Evolutionary conservation across 306 rosid species (phyloP), one percentile per base, ranked within the genome.

Genomic region (Gastrolobium villosum): DNA sequence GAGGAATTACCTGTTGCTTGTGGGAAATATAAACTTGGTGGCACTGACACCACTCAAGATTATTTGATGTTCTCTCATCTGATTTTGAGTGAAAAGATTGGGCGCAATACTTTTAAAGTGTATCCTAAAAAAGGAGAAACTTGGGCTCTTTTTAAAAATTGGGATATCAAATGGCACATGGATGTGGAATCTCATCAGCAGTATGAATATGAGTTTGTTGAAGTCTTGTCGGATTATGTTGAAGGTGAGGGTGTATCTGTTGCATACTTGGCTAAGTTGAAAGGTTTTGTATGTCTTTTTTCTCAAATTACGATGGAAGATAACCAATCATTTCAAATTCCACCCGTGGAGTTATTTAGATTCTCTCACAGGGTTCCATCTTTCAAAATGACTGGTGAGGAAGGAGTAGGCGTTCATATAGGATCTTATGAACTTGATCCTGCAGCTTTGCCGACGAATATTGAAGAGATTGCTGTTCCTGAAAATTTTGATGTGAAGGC

Each of bases 311-410:
- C 45, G 5, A 76, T 76, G 75, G 86, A 78, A 10, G 89, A 76
- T 31, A 69, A n/a, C 46, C 46, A 34, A 31, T 30, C 79, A 2
- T 80, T 76, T 74, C 83, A 65, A 76, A 88, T 95, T 75, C 87
- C 81, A 49, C 56, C 88, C 0, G 14, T 0, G 48, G 93, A 92
- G 37, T 81, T 88, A 62, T 88, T 89, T 79, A 95, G 92, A 84
- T 95, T 95, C 79, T 93, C 98, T 59, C 99, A 95, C 89, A 87
- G 82, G 87, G 81, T 93, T 88, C 98, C 99, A 3, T 91, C 96
- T 44, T 85, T 50, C 77, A 84, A 78, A 81, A 83, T 95, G 91
- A 86, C 87, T 31, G 96, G 94, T 54, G 71, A 86, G 9, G 96
- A 95, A 88, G 84, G 90, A 87, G 78, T 35, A n/a, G 91, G 75